Evolutionary conservation across 768 basidiomycete species (phyloP), one percentile per base, ranked within the genome.

Genomic region (Chalciporus piperatus): DNA sequence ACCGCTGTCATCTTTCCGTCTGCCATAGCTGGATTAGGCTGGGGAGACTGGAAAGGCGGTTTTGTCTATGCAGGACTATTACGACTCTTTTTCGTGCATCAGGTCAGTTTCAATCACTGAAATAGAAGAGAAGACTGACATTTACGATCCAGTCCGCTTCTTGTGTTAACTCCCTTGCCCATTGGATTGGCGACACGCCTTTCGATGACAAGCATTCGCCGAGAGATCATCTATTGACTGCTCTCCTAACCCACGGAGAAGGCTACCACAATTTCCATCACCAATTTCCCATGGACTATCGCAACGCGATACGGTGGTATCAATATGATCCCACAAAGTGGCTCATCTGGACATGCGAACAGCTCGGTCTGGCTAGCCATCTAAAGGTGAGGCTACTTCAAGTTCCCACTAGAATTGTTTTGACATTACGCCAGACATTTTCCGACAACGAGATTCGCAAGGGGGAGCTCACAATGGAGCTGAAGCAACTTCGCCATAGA

Each of bases 231-330:
- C 67, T 93, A 54, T 67, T 95, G 65, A 95, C 93, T 27, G 94
- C 94, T 3, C 74, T 97, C 23, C 85, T 84, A 54, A 97, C 94
- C 33, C 85, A 94, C 62, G 94, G 94, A 49, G 94, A 98, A 70
- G 94, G 94, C 16, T 98, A 98, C 75, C 94, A 98, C 77, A 98
- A 98, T 72, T 96, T 96, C 82, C 94, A 98, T 74, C 94, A 98
- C 65, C 83, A 82, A 52, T 96, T 96, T 81, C 94, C 94, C 7
- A 92, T 92, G 89, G 94, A 98, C 70, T 98, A 94, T 75, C 82
- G 94, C 20, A 96, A 96, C 64, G 94, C 94, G 50, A 92, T 96
- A 77, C 91, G 78, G 70, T 87, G 85, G 84, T 83, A 83, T 66
- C 92, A 94, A 67, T 93, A 92, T 63, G 91, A 94, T 65, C 92